phyloP scores from a whole-genome alignment of 129 eudicot genomes.

The Kitagawia praeruptora region DNA sequence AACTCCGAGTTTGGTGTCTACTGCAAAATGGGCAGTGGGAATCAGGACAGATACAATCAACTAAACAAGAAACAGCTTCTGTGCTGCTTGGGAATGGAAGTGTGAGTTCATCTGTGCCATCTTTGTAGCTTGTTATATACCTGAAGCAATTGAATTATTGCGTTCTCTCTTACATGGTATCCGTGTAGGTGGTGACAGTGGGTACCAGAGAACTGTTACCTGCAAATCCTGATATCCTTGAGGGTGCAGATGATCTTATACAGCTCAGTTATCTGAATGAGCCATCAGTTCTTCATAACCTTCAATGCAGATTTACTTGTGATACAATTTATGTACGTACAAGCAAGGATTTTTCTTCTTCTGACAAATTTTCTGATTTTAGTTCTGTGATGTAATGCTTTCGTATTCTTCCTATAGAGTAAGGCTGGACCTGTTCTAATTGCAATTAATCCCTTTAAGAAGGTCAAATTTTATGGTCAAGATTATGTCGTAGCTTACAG shows the following conservation, averaged over 20 bases:
- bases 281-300: slow-evolving; percentile 18
- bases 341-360: not conserved
- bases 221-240: slow-evolving; percentile 12
- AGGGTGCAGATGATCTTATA: slow-evolving; percentile 8
- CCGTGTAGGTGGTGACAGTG: slow-evolving; percentile 52
- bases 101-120: slow-evolving; percentile 41
- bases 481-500: slow-evolving; percentile 23
- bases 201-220: slow-evolving; percentile 31
- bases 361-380: not conserved
- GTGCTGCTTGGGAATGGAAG: slow-evolving; percentile 59
- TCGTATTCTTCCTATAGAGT: not conserved
- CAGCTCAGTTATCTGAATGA: slow-evolving; percentile 10
- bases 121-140: slow-evolving; percentile 10
- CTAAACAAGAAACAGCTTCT: slow-evolving; percentile 56
- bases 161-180: slow-evolving; percentile 9
- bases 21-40: slow-evolving; percentile 63
- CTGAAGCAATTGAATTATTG: slow-evolving; percentile 2
- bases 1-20: slow-evolving; percentile 90
- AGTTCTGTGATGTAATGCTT: not conserved
- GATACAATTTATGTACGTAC: slow-evolving; percentile 20
- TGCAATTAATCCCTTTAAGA: slow-evolving; percentile 27
- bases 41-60: slow-evolving; percentile 67
- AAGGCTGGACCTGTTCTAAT: slow-evolving; percentile 30
- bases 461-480: slow-evolving; percentile 20
- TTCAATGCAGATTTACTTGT: slow-evolving; percentile 15